Evolutionary conservation across 805 yeast species (phyloP).

Genomic region (Monosporozyma solicola): DNA sequence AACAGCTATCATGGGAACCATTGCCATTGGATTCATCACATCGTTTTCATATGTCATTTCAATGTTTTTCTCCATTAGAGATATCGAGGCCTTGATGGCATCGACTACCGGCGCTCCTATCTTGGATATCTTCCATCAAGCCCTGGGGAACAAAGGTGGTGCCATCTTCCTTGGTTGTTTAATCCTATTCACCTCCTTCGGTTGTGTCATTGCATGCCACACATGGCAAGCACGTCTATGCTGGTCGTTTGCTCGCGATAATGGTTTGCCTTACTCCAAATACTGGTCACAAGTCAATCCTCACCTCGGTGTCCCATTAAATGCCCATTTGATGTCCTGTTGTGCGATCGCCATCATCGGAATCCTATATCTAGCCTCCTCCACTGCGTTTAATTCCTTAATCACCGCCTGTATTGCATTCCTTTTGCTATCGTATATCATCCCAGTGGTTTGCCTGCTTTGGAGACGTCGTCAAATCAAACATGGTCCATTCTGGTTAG

Average conservation of each 20-base stretch:
- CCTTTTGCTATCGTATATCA: slow-evolving; percentile 47
- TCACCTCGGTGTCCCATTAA: slow-evolving; percentile 48
- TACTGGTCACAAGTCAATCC: slow-evolving; percentile 46
- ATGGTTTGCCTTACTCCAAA: slow-evolving; percentile 53
- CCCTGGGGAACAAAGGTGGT: slow-evolving; percentile 44
- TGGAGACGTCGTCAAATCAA: slow-evolving; percentile 34
- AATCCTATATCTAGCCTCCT: slow-evolving; percentile 53
- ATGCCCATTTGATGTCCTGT: slow-evolving; percentile 54
- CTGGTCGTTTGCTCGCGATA: slow-evolving; percentile 68
- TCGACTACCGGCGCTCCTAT: slow-evolving; percentile 57
- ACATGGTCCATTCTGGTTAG: slow-evolving; percentile 64
- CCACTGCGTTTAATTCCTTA: slow-evolving; percentile 60
- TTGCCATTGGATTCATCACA: slow-evolving; percentile 61
- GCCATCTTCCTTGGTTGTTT: slow-evolving; percentile 46
- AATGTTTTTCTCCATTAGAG: slow-evolving; percentile 53
- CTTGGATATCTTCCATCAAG: slow-evolving; percentile 55
- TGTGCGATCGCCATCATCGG: slow-evolving; percentile 46
- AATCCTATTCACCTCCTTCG: slow-evolving; percentile 48
- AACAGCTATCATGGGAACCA: slow-evolving; percentile 57
- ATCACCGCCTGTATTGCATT: slow-evolving; percentile 56
- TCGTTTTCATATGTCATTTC: slow-evolving; percentile 45
- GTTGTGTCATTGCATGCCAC: slow-evolving; percentile 56
- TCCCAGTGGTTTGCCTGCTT: slow-evolving; percentile 47
- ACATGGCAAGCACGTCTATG: slow-evolving; percentile 66
- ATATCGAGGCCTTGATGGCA: slow-evolving; percentile 39